phyloP scores from a whole-genome alignment of 2,329 filamentous ascomycete genomes.

The Fusarium cicatricum region DNA sequence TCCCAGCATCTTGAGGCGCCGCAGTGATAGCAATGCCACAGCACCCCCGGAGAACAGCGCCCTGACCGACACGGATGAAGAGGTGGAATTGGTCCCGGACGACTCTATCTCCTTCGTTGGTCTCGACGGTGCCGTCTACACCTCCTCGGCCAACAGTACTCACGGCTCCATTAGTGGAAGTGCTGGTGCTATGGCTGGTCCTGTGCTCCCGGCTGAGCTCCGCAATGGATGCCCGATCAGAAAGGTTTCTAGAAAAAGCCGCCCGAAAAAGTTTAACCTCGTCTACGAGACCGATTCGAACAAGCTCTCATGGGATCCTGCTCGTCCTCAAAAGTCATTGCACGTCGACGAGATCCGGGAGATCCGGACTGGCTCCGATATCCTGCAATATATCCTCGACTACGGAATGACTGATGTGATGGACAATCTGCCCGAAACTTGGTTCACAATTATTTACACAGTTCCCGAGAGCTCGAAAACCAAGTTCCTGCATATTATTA shows the following conservation, averaged over 20 bases:
- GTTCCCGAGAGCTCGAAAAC: slow-evolving; percentile 80
- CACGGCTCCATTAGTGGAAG: slow-evolving; percentile 57
- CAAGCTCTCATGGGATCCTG: slow-evolving; percentile 87
- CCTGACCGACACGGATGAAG: slow-evolving; percentile 60
- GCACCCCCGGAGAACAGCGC: slow-evolving; percentile 60
- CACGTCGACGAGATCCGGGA: slow-evolving; percentile 97
- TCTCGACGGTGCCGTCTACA: slow-evolving; percentile 54
- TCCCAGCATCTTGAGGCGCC: slow-evolving; percentile 83
- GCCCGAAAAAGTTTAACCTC: slow-evolving; percentile 72
- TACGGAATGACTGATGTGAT: slow-evolving; percentile 67
- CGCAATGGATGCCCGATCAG: slow-evolving; percentile 79
- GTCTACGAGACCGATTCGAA: slow-evolving; percentile 83
- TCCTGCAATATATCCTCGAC: slow-evolving; percentile 88
- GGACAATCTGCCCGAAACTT: slow-evolving; percentile 68
- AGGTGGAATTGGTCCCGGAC: slow-evolving; percentile 52
- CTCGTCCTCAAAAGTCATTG: slow-evolving; percentile 80
- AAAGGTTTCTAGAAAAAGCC: slow-evolving; percentile 85
- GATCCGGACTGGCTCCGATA: slow-evolving; percentile 83
- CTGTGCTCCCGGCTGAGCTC: slow-evolving; percentile 79
- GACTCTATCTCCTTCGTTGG: slow-evolving; percentile 48
- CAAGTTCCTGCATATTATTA: slow-evolving; percentile 89
- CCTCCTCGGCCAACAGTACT: slow-evolving; percentile 59
- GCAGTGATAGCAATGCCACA: slow-evolving; percentile 88
- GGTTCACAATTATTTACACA: slow-evolving; percentile 91
- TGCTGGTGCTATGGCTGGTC: slow-evolving; percentile 62